These are phyloP conservation scores for Camellia sinensis DNA, from an alignment of 148 eudicot species.

Conservation along the genomic window DNA sequence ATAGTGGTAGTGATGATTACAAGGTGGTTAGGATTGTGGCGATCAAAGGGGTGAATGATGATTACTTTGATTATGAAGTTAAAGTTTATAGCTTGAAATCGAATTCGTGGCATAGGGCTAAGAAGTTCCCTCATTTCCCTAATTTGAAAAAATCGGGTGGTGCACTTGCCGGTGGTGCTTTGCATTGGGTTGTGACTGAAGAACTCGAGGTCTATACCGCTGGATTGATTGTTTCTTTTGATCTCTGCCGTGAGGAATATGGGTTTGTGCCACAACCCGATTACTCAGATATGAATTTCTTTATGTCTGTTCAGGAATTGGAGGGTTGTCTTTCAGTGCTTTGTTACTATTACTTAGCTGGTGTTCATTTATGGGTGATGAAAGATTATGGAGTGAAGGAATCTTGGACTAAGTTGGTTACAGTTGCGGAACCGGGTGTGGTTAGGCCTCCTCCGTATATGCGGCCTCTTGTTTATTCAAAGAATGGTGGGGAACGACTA, in stretches of 20 bases:
- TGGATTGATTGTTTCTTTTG: constrained; percentile 29
- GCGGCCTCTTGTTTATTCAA: constrained; percentile 32
- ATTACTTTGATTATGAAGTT: constrained; percentile 26
- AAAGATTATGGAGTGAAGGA: constrained; percentile 39
- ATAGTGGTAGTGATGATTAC: constrained; percentile 38
- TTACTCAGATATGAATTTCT: constrained; percentile 1
- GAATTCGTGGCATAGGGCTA: constrained; percentile 37
- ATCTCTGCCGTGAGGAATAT: constrained; percentile 35
- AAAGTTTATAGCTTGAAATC: constrained; percentile 45
- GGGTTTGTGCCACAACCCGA: constrained; percentile 29
- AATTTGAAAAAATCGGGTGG: constrained; percentile 18
- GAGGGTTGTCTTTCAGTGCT: constrained; percentile 27
- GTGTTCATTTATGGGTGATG: constrained; percentile 52
- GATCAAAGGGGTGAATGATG: constrained; percentile 1
- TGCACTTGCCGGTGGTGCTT: constrained; percentile 27
- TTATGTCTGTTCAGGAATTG: constrained; percentile 20
- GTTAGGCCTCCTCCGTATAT: constrained; percentile 18
- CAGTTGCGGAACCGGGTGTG: constrained; percentile 13
- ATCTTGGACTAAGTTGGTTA: constrained; percentile 46
- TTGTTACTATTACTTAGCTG: constrained; percentile 12
- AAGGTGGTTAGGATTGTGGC: constrained; percentile 47
- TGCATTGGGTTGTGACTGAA: constrained; percentile 46
- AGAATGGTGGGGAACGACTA: constrained; percentile 33
- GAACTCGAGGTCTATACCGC: background rate
- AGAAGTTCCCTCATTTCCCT: constrained; percentile 32